Conservation (phyloP, 306 rosid genomes). For the Prunus mira region DNA sequence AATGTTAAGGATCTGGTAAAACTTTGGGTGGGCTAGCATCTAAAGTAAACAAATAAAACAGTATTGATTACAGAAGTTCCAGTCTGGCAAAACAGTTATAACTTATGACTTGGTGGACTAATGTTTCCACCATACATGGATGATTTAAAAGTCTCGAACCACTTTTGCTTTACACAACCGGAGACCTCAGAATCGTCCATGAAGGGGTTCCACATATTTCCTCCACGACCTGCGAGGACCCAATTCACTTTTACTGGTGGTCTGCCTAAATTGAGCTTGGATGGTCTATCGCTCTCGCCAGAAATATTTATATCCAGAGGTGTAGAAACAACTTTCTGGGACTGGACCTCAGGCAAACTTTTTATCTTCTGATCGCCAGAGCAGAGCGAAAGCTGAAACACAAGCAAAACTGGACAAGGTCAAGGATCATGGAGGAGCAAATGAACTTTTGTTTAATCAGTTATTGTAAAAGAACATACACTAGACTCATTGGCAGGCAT, state of each 20-base stretch:
- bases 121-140: slow-evolving; percentile 20
- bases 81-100: slow-evolving; percentile 11
- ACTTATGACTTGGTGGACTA: slow-evolving; percentile 22
- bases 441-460: slow-evolving; percentile 9
- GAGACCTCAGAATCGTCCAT: slow-evolving; percentile 32
- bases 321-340: slow-evolving; percentile 12
- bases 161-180: slow-evolving; percentile 44
- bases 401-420: slow-evolving; percentile 22
- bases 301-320: slow-evolving; percentile 18
- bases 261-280: slow-evolving; percentile 27
- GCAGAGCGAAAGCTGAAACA: slow-evolving; percentile 28
- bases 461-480: slow-evolving; percentile 13
- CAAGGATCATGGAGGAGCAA: slow-evolving; percentile 10
- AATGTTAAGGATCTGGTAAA: not conserved
- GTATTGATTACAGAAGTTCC: not conserved
- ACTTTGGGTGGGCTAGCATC: not conserved
- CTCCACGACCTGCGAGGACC: slow-evolving; percentile 55
- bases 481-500: slow-evolving; percentile 15
- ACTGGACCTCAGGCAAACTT: not conserved
- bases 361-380: slow-evolving; percentile 12
- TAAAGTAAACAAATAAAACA: not conserved
- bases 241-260: slow-evolving; percentile 51
- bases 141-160: slow-evolving; percentile 51
- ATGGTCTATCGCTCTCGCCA: slow-evolving; percentile 13
- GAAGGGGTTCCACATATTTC: slow-evolving; percentile 45